These are phyloP conservation scores for Coemansia sp. DNA, from an alignment of 192 early-diverging fungal species.

Conservation along the genomic window DNA sequence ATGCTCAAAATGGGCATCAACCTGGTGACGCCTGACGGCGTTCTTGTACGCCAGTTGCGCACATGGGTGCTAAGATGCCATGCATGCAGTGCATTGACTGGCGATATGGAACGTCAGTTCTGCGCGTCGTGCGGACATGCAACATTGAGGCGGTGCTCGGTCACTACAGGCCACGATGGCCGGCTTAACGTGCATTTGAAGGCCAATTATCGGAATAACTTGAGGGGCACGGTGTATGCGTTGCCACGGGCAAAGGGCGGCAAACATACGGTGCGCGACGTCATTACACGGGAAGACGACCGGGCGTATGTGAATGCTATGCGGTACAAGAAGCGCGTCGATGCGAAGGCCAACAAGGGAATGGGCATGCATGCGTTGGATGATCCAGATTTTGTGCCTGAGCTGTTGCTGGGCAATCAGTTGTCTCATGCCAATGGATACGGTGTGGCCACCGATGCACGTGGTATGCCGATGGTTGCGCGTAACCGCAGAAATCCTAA, in stretches of 20 bases:
- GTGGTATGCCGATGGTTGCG: slow-evolving; percentile 61
- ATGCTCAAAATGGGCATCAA: slow-evolving; percentile 88
- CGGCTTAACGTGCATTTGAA: slow-evolving; percentile 81
- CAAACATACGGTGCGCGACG: slow-evolving; percentile 62
- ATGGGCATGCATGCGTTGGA: slow-evolving; percentile 29
- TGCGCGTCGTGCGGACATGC: slow-evolving; percentile 90
- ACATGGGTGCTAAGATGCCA: slow-evolving; percentile 93
- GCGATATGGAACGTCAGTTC: slow-evolving; percentile 86
- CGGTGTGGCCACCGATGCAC: slow-evolving; percentile 64
- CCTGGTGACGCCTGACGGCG: slow-evolving; percentile 82
- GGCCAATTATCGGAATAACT: slow-evolving; percentile 85
- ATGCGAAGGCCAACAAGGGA: slow-evolving; percentile 28
- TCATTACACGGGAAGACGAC: slow-evolving; percentile 91
- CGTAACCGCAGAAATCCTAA: slow-evolving; percentile 75
- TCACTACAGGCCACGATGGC: slow-evolving; percentile 77
- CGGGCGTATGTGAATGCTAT: slow-evolving; percentile 67
- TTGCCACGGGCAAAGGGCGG: slow-evolving; percentile 85
- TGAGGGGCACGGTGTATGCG: slow-evolving; percentile 86
- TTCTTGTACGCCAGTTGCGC: slow-evolving; percentile 72
- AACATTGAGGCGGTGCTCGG: slow-evolving; percentile 81
- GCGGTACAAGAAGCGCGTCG: slow-evolving; percentile 25
- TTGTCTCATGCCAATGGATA: slow-evolving; percentile 26
- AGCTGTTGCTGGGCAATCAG: slow-evolving; percentile 15
- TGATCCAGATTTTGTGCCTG: slow-evolving; percentile 45
- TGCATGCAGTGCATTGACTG: slow-evolving; percentile 84